phyloP scores from a whole-genome alignment of 2,329 filamentous ascomycete genomes.

The Corinectria fuckeliana region DNA sequence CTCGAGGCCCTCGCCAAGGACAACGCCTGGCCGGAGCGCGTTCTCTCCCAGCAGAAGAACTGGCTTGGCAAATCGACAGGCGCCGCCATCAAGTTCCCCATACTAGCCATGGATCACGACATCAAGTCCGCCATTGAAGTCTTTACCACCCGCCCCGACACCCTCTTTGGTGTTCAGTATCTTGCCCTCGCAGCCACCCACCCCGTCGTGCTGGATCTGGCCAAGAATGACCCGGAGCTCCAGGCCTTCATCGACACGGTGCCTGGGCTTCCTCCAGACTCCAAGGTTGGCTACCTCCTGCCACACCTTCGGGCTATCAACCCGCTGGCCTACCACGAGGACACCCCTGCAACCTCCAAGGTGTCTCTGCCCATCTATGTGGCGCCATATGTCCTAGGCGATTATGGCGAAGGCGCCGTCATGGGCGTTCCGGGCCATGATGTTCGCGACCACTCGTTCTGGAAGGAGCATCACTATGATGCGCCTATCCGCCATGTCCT shows the following conservation, averaged over 20 bases:
- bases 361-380: slow-evolving; percentile 76
- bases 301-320: slow-evolving; percentile 67
- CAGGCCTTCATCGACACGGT: slow-evolving; percentile 72
- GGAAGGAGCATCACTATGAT: slow-evolving; percentile 70
- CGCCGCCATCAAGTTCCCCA: slow-evolving; percentile 73
- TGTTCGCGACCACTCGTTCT: slow-evolving; percentile 78
- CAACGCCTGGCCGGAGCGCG: slow-evolving; percentile 80
- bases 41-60: slow-evolving; percentile 82
- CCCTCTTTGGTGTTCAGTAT: slow-evolving; percentile 86
- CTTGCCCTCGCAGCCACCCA: slow-evolving; percentile 79
- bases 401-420: slow-evolving; percentile 86
- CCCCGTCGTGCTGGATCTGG: slow-evolving; percentile 68
- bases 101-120: slow-evolving; percentile 54
- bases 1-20: slow-evolving; percentile 69
- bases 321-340: slow-evolving; percentile 65
- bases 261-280: slow-evolving; percentile 58
- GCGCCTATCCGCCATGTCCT: slow-evolving; percentile 70
- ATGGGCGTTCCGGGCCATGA: slow-evolving; percentile 95
- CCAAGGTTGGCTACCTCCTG: slow-evolving; percentile 73
- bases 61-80: slow-evolving; percentile 86
- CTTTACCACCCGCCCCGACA: slow-evolving; percentile 86
- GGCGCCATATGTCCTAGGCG: slow-evolving; percentile 83
- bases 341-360: slow-evolving; percentile 57
- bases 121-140: slow-evolving; percentile 66
- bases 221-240: slow-evolving; percentile 65